These are phyloP conservation scores for Colletotrichum chlorophyti DNA, from an alignment of 2,329 filamentous ascomycete genomes.

Conservation along the genomic window DNA sequence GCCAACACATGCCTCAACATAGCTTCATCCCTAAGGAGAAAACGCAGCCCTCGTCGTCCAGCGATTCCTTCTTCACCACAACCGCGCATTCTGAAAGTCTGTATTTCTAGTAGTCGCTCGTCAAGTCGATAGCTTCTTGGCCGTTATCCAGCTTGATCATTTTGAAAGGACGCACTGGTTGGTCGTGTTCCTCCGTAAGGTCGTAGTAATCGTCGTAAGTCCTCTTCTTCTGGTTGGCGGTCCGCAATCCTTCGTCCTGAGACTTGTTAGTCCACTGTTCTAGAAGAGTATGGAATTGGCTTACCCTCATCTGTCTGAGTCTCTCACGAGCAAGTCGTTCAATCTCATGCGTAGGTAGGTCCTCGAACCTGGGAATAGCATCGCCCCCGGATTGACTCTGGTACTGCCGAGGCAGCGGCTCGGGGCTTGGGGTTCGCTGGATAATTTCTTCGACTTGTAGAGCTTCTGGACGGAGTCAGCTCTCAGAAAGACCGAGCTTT, in stretches of 20 bases:
- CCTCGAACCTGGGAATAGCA: slow-evolving; percentile 9
- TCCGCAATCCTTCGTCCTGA: slow-evolving; percentile 26
- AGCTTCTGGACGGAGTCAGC: slow-evolving; percentile 32
- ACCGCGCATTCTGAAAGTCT: neutral
- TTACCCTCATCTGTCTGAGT: slow-evolving; percentile 36
- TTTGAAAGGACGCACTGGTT: slow-evolving; percentile 12
- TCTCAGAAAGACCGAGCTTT: neutral
- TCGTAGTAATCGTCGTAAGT: slow-evolving; percentile 35
- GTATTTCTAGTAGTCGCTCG: slow-evolving; percentile 10
- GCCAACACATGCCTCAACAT: no score
- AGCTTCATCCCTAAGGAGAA: no score
- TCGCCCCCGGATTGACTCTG: neutral
- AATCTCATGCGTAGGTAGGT: slow-evolving; percentile 34
- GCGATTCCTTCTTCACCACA: neutral
- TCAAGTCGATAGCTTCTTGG: slow-evolving; percentile 26
- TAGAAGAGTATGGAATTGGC: neutral
- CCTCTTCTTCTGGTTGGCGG: slow-evolving; percentile 33
- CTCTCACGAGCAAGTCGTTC: slow-evolving; percentile 38
- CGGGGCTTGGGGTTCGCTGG: slow-evolving; percentile 32
- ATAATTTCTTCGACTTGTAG: slow-evolving; percentile 40
- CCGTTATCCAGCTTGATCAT: slow-evolving; percentile 11
- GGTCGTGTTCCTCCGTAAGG: slow-evolving; percentile 31
- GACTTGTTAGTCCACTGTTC: neutral
- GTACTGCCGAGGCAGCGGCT: slow-evolving; percentile 26
- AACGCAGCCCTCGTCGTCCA: neutral